A percentile compares a stretch with the other conserved stretches of the same genome.
phyloP scores from a whole-genome alignment of 2,329 filamentous ascomycete genomes.

The Pseudogymnoascus sp. region DNA sequence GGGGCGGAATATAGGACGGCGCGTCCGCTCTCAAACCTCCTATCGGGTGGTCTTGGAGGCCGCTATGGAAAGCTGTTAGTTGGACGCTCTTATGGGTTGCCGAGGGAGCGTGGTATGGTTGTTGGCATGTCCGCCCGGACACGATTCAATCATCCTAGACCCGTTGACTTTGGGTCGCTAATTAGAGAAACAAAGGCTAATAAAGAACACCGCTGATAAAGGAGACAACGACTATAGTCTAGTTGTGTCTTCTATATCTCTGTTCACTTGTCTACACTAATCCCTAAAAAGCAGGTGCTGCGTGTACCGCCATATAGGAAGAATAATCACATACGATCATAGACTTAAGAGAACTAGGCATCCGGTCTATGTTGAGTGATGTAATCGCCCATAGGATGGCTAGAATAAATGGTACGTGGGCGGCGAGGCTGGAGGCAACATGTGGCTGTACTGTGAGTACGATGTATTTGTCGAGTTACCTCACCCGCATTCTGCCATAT shows the following conservation, averaged over 20 bases:
- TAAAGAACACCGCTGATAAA: too few species aligned
- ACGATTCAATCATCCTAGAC: neutral
- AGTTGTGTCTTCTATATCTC: neutral
- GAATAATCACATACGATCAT: neutral
- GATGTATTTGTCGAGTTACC: neutral
- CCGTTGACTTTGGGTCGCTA: neutral
- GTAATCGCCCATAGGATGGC: neutral
- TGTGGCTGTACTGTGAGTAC: neutral
- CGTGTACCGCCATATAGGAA: neutral
- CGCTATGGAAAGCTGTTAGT: neutral
- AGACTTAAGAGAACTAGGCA: neutral
- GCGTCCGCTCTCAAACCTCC: neutral
- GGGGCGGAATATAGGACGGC: neutral
- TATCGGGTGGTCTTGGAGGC: neutral
- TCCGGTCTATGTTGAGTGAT: neutral
- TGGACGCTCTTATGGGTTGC: neutral
- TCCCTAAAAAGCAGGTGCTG: neutral
- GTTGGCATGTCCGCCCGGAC: neutral
- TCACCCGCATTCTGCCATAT: neutral
- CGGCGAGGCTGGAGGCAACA: neutral
- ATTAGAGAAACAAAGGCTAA: neutral
- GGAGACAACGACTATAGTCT: neutral
- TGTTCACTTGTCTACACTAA: neutral
- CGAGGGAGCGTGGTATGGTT: neutral
- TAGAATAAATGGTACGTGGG: neutral